Base-by-base conservation (phyloP, 108 stramenopile species). In the Poteriospumella lacustris region DNA sequence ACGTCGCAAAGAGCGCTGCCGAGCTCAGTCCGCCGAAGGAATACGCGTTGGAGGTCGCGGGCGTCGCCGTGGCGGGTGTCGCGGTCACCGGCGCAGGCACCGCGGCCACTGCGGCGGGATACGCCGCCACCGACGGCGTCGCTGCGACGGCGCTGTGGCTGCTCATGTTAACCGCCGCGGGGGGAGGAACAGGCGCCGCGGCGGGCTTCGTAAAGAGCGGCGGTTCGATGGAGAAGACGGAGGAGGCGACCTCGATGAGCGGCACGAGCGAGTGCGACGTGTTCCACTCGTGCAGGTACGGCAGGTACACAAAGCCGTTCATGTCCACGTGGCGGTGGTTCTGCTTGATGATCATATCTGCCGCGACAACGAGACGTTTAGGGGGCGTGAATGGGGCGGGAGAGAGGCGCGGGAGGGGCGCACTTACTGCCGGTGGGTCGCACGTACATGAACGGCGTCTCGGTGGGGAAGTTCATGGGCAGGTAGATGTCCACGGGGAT, bases 271-370 rank as follows among this genome's bases (percentile, higher is more conserved):
- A 87, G 78, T 91, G 89, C 0, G 90, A 82, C 9, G 78, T 75
- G 0, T 87, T 64, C 97, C 97, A 98, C 79, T 91, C 88, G 75
- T 92, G 90, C 78, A 95, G 83, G 84, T 96, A 96, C 0, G 95
- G 96, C 79, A 96, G 76, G 80, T 96, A 96, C 0, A 96, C 80
- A 40, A 86, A 39, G 3, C 87, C 87, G 33, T 80, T 91, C 75
- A 82, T 85, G 67, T 96, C 97, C 39, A 95, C 95, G 62, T 88
- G 84, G 5, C 69, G 39, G 68, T 79, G 70, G 29, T 77, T 77
- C 1, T 5, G 1, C 39, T 75, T 72, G 24, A 60, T 31, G 2
- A 2, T 34, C 39, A 60, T 44, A 38, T 59, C 29, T 44, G 42
- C 43, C 24, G 9, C 28, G 70, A 70, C 29, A 77, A n/a, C n/a